phyloP scores from a whole-genome alignment of 2,329 filamentous ascomycete species.

The Lasiodiplodia sp. region DNA sequence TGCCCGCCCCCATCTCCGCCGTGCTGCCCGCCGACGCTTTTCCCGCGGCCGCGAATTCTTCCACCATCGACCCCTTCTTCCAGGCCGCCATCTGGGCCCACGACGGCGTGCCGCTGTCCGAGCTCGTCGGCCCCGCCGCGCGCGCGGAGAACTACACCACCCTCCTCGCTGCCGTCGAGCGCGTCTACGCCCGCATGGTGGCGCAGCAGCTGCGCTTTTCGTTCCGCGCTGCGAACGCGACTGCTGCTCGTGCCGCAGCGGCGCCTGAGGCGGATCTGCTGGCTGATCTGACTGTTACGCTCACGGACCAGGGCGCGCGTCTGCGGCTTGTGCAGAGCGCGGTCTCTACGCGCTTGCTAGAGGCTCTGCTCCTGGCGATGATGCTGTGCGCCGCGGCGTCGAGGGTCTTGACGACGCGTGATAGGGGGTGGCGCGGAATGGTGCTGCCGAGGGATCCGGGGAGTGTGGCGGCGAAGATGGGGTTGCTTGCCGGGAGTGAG shows the following conservation, averaged over 20 bases:
- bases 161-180: neutral
- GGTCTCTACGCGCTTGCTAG: neutral
- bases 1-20: neutral
- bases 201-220: neutral
- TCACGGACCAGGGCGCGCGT: neutral
- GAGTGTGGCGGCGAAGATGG: neutral
- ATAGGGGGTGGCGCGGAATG: neutral
- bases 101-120: neutral
- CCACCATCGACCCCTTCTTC: conserved; percentile 6
- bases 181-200: neutral
- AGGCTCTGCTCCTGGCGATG: neutral
- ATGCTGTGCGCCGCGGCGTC: neutral
- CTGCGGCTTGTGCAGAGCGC: neutral
- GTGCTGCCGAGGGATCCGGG: conserved; percentile 8
- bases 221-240: neutral
- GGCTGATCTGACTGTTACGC: neutral
- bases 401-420: neutral
- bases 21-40: neutral
- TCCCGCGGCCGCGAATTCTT: neutral
- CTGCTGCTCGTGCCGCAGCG: neutral
- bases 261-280: neutral
- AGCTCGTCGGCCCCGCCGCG: neutral
- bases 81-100: neutral
- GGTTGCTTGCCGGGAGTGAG: neutral
- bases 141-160: neutral